phyloP scores from a whole-genome alignment of 202 grass and related monocot genomes.

The Panicum hallii region DNA sequence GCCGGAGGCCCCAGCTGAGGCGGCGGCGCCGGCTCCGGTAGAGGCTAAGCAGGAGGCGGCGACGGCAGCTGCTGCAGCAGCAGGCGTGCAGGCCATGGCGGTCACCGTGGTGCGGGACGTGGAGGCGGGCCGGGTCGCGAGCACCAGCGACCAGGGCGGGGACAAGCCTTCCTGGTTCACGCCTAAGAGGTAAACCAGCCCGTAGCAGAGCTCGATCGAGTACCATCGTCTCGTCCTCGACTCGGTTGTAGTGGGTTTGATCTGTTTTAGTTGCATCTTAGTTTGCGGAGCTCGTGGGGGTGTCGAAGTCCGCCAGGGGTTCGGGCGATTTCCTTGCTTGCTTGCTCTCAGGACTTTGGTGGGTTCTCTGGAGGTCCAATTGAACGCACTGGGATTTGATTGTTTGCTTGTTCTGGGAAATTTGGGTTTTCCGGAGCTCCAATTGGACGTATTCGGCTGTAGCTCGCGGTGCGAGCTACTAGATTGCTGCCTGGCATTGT shows the following conservation, averaged over 20 bases:
- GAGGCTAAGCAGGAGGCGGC: constrained; percentile 34
- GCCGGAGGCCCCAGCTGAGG: constrained; percentile 11
- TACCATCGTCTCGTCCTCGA: neutral
- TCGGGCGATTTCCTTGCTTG: constrained; percentile 2
- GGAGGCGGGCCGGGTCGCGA: constrained; percentile 47
- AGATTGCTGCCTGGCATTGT: neutral
- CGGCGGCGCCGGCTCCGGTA: constrained; percentile 1
- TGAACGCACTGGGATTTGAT: neutral
- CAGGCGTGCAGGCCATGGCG: constrained; percentile 65
- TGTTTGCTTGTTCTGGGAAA: neutral
- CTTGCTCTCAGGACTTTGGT: neutral
- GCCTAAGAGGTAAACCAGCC: constrained; percentile 66
- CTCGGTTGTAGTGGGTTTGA: constrained; percentile 10
- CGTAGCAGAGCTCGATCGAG: neutral
- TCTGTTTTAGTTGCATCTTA: neutral
- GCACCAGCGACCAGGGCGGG: constrained; percentile 41
- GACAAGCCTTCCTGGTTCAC: constrained; percentile 92
- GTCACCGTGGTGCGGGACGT: constrained; percentile 64
- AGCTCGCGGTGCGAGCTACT: neutral
- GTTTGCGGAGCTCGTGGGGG: neutral
- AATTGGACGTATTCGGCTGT: neutral
- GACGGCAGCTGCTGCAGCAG: neutral
- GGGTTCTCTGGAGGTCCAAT: neutral
- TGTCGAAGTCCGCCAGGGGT: neutral
- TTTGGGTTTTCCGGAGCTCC: constrained; percentile 29